Base-by-base conservation (phyloP, 768 basidiomycete species). In the Lactarius vividus region DNA sequence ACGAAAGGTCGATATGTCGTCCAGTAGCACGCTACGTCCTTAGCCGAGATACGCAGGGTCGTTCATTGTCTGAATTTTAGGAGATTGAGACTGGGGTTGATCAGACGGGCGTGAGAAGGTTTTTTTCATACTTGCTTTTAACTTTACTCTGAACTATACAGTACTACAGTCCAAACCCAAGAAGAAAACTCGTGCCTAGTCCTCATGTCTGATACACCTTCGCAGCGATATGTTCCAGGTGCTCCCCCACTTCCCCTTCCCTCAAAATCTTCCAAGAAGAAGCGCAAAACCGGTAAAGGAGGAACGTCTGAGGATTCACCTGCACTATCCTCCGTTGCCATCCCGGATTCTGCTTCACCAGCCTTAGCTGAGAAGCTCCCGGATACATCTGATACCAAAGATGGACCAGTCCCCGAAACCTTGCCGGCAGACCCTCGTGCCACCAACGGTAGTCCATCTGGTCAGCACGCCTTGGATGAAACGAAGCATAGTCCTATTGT, bases 191-290 rank as follows among this genome's bases (percentile, higher is more conserved):
- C 35, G 28, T 56, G 46, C 44, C 39, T 37, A 11, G 4, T 46
- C 59, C 33, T 31, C 65, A 82, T 81, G 80, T 72, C 75, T 57
- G 79, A 78, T 55, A 71, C 75, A 57, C 6, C 71, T 33, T 69
- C 76, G 40, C 75, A 77, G 39, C 88, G 92, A 63, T 73, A 89
- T 68, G 82, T 94, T 64, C 92, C 92, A 29, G 92, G 92, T 55
- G 92, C 92, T 15, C 90, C 87, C 61, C 86, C 87, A 0, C 84
- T 86, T 52, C 70, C 81, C 5, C 78, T 85, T 0, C 66, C 78
- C 4, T 82, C 88, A 42, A 92, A 92, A 74, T 79, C 84, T 4
- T 82, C 86, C 31, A 81, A 79, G 73, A 89, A 85, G 75, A 94
- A 91, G 77, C 88, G 85, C 75, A 86, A 85, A 77, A 80, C 84